Evolutionary conservation across 768 basidiomycete species (phyloP).

Genomic region (Lactifluus volemus): DNA sequence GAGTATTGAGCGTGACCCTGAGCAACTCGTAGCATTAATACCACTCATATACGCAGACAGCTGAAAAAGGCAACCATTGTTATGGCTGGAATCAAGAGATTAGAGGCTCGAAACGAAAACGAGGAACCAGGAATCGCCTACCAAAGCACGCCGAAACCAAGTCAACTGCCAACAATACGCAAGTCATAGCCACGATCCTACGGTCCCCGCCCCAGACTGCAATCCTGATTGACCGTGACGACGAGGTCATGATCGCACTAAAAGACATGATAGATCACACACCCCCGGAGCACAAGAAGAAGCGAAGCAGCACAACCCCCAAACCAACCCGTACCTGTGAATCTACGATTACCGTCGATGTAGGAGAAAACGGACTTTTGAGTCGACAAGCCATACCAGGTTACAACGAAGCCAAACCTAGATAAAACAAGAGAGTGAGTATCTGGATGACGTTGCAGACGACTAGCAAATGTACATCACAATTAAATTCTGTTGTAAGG

Average conservation of each 20-base stretch:
- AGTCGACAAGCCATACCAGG: background rate
- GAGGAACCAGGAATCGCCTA: background rate
- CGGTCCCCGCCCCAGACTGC: conserved; percentile 15
- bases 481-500: conserved; percentile 1
- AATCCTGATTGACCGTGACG: background rate
- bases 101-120: background rate
- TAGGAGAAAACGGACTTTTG: no score
- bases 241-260: background rate
- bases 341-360: background rate
- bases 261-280: background rate
- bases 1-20: no score
- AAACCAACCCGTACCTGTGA: conserved; percentile 4
- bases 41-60: no score
- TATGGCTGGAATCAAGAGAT: background rate
- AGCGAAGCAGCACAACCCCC: conserved; percentile 3
- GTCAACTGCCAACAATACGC: background rate
- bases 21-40: no score
- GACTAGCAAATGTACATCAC: background rate
- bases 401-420: conserved; percentile 11
- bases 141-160: background rate
- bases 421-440: background rate
- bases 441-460: background rate
- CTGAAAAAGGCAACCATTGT: no score
- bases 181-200: background rate
- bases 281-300: conserved; percentile 16